phyloP scores from a whole-genome alignment of 2,329 filamentous ascomycete species.

The Phoma sp. region DNA sequence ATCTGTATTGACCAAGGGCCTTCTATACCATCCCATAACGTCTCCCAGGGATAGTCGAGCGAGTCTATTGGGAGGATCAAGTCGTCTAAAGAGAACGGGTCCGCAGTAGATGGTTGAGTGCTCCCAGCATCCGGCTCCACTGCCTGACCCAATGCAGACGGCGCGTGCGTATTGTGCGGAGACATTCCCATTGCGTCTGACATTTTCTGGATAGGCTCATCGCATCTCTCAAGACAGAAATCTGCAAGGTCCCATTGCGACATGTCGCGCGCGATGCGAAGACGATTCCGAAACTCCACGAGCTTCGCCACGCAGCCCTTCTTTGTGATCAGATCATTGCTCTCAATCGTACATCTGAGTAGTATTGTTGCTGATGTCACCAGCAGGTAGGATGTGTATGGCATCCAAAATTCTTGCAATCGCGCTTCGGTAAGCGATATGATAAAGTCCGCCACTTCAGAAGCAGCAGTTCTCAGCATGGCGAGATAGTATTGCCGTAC shows the following conservation, averaged over 20 bases:
- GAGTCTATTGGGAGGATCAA: constrained; percentile 21
- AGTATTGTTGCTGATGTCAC: constrained; percentile 27
- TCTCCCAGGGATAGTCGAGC: constrained; percentile 26
- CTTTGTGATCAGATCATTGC: constrained; percentile 14
- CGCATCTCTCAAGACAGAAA: constrained; percentile 27
- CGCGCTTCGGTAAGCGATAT: constrained; percentile 15
- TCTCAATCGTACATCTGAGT: constrained; percentile 24
- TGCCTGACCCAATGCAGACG: background rate
- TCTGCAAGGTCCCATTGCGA: constrained; percentile 27
- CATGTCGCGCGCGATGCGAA: constrained; percentile 13
- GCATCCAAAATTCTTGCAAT: constrained; percentile 30
- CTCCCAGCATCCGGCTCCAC: background rate
- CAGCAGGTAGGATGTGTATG: constrained; percentile 27
- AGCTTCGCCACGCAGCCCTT: constrained; percentile 13
- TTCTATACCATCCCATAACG: constrained; percentile 20
- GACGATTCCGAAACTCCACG: constrained; percentile 12
- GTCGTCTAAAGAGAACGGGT: background rate
- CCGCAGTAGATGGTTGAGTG: background rate
- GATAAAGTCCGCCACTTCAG: constrained; percentile 12
- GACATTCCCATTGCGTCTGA: constrained; percentile 15
- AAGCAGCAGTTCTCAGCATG: constrained; percentile 19
- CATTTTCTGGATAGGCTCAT: constrained; percentile 28
- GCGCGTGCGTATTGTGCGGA: background rate
- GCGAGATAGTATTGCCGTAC: constrained; percentile 19
- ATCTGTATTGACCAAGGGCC: constrained; percentile 23